Percentiles rank a stretch among this genome's conserved stretches.
phyloP scores from a whole-genome alignment of 2,329 filamentous ascomycete genomes.

The Aureobasidium subglaciale region DNA sequence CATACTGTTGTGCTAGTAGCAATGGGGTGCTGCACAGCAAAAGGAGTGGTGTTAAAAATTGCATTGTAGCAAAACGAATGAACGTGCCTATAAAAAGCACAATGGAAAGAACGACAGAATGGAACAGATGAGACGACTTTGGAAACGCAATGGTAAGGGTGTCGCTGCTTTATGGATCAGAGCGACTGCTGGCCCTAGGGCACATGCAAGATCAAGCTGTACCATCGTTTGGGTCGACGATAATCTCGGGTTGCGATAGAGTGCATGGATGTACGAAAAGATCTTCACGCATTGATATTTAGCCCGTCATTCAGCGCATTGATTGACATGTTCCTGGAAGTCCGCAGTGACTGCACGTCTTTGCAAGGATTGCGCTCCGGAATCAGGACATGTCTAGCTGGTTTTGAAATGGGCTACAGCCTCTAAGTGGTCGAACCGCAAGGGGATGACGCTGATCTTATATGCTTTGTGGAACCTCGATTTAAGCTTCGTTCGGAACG shows the following conservation, averaged over 20 bases:
- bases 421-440: not conserved
- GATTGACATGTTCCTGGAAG: not conserved
- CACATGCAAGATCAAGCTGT: not conserved
- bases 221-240: not conserved
- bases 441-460: constrained; percentile 7
- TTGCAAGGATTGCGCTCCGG: not conserved
- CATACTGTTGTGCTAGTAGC: constrained; percentile 26
- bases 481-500: not conserved
- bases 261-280: constrained; percentile 3
- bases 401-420: constrained; percentile 4
- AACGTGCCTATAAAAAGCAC: constrained; percentile 1
- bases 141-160: not conserved
- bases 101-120: not conserved
- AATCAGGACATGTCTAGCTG: constrained; percentile 5
- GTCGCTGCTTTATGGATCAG: not conserved
- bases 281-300: not conserved
- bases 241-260: constrained; percentile 5
- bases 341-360: not conserved
- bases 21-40: not conserved
- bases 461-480: constrained; percentile 3
- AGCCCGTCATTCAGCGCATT: not conserved
- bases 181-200: not conserved
- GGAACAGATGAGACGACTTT: not conserved
- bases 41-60: not conserved
- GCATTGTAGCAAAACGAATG: constrained; percentile 10